Percentiles rank a stretch among this genome's conserved stretches.
Conservation (phyloP, 2,329 filamentous ascomycete genomes). For the Zopfia rhizophila region DNA sequence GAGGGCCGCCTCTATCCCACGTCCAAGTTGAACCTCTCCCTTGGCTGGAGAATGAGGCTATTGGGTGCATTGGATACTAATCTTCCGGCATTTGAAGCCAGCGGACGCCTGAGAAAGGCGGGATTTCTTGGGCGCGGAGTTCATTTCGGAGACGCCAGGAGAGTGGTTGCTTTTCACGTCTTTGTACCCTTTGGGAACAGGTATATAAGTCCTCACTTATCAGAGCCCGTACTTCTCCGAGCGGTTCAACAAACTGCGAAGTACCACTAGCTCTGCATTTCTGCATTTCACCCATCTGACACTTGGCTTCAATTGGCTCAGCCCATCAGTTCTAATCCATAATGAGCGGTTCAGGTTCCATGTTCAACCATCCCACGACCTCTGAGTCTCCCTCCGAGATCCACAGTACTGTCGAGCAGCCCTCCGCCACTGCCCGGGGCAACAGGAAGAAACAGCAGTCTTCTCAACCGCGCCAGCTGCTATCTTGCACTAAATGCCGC, state of each 20-base stretch:
- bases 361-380: conserved; percentile 31
- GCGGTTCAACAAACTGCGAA: conserved; percentile 13
- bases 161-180: background rate
- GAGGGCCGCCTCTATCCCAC: conserved; percentile 27
- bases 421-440: conserved; percentile 14
- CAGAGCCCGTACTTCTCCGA: conserved; percentile 30
- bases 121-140: conserved; percentile 7
- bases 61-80: conserved; percentile 29
- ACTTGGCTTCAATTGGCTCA: conserved; percentile 34
- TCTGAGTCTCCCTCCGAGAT: conserved; percentile 28
- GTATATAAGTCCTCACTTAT: conserved; percentile 25
- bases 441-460: conserved; percentile 50
- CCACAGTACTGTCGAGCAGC: conserved; percentile 21
- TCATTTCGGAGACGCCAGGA: conserved; percentile 11
- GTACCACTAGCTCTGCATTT: conserved; percentile 14
- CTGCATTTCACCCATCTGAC: conserved; percentile 11
- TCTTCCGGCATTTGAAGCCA: conserved; percentile 16
- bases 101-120: conserved; percentile 1
- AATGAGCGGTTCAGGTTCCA: conserved; percentile 36
- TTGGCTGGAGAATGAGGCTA: conserved; percentile 40
- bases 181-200: conserved; percentile 6
- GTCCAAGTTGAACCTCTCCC: conserved; percentile 22
- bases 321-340: conserved; percentile 22
- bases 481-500: conserved; percentile 61
- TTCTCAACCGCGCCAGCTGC: conserved; percentile 55